These are phyloP conservation scores for Lizanozyma gosingica DNA, from an alignment of 1,139 yeast species.

Conservation along the genomic window DNA sequence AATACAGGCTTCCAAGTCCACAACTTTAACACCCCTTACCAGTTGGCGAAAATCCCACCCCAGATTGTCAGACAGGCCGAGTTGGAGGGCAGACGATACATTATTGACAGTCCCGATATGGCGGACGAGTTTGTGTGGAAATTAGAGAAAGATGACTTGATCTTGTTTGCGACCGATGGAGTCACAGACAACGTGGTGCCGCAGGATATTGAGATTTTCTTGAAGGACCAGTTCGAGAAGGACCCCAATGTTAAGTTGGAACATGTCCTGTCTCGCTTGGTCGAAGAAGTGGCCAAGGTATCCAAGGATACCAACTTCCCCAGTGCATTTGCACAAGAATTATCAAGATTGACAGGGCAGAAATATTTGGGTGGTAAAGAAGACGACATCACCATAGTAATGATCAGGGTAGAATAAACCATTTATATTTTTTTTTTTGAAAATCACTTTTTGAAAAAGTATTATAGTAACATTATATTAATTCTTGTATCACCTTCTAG, in stretches of 20 bases:
- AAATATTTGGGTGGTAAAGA: conserved; percentile 85
- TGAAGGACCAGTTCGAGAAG: conserved; percentile 33
- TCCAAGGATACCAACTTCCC: conserved; percentile 70
- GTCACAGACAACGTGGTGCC: conserved; percentile 78
- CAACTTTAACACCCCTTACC: conserved; percentile 87
- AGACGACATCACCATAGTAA: conserved; percentile 82
- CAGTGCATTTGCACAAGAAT: conserved; percentile 81
- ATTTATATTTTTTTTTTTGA: conserved; percentile 1
- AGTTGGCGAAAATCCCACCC: conserved; percentile 75
- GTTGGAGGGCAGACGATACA: conserved; percentile 48
- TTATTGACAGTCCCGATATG: conserved; percentile 46
- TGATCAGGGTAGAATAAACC: conserved; percentile 45
- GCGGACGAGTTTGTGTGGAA: conserved; percentile 44
- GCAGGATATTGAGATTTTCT: conserved; percentile 59
- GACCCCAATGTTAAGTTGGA: conserved; percentile 16
- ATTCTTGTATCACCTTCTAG: conserved; percentile 4
- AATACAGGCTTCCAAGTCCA: conserved; percentile 78
- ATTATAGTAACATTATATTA: background rate
- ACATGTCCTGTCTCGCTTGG: conserved; percentile 48
- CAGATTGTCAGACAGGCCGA: conserved; percentile 49
- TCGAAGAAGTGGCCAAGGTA: conserved; percentile 55
- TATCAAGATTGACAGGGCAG: conserved; percentile 60
- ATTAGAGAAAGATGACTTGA: conserved; percentile 59
- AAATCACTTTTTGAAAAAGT: conserved; percentile 14
- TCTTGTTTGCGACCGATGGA: conserved; percentile 89